A percentile compares a stretch with the other conserved stretches of the same genome.
These are phyloP conservation scores for Juncus inflexus DNA, from an alignment of 176 grass and related monocot genomes.

Conservation along the genomic window DNA sequence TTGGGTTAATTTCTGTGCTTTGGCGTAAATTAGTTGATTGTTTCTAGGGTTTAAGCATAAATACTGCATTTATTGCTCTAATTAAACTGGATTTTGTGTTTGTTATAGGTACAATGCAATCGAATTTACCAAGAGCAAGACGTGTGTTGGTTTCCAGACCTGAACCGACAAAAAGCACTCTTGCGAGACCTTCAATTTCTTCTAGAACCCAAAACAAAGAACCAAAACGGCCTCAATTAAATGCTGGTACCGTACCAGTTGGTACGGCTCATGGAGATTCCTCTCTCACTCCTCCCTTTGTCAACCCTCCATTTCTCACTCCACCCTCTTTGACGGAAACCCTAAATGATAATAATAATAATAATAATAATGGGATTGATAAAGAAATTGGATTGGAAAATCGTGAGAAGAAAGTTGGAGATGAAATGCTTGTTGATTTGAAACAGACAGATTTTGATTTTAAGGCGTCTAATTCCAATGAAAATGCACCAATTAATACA, in stretches of 20 bases:
- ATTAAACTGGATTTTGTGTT: conserved; percentile 18
- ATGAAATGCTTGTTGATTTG: conserved; percentile 31
- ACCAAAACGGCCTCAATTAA: conserved; percentile 26
- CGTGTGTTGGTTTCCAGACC: conserved; percentile 46
- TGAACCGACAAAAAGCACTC: conserved; percentile 26
- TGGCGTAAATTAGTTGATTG: neutral
- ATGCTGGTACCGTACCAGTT: conserved; percentile 5
- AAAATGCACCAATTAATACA: conserved; percentile 25
- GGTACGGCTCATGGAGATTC: neutral
- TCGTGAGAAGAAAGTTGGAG: neutral
- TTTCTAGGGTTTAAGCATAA: conserved; percentile 22
- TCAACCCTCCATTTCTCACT: conserved; percentile 34
- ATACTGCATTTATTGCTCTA: neutral
- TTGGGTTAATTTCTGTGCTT: neutral
- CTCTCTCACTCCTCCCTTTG: neutral
- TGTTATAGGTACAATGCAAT: conserved; percentile 45
- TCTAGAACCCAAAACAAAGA: conserved; percentile 19
- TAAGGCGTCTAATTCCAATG: conserved; percentile 37
- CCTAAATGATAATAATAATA: conserved; percentile 23
- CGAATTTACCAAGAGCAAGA: conserved; percentile 48
- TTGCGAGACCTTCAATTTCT: conserved; percentile 24
- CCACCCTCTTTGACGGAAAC: conserved; percentile 33
- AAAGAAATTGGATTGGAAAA: conserved; percentile 29
- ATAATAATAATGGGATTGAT: conserved; percentile 12
- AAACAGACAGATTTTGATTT: conserved; percentile 29